Evolutionary conservation across 2,329 filamentous ascomycete species (phyloP), one percentile per base, ranked within the genome.

Genomic region (Hypoxylon sp.): DNA sequence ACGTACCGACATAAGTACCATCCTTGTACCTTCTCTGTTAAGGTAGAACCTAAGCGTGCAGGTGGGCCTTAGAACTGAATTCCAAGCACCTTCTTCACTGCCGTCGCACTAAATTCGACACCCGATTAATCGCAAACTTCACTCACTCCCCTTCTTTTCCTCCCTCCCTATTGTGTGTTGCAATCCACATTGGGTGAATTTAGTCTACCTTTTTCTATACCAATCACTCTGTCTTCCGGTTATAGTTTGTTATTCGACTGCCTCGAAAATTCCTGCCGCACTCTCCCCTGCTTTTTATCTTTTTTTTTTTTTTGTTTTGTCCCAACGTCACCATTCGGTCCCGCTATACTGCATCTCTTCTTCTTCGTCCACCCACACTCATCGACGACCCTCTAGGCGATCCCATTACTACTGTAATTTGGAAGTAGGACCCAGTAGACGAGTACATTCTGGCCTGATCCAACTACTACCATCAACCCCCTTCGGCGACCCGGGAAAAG

Each of bases 61-160:
- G 20, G 51, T 48, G 51, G 46, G 34, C 47, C 51, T 47, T 35
- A n/a, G n/a, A n/a, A n/a, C n/a, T n/a, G 46, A 42, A 35, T 45
- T 50, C 32, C 21, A 49, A 56, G 47, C 51, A 55, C 51, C 42
- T 35, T 56, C 36, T 43, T 38, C 49, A 54, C 49, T 57, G 52
- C 56, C 56, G 56, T 59, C 56, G 56, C 56, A 59, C 56, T 59
- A 59, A 59, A 59, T 54, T 54, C 51, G 56, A 59, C 56, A 53
- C 42, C 53, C 52, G 52, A 59, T 56, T 57, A 49, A 56, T 57
- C 56, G 56, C 53, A 53, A 51, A 51, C 56, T 47, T 59, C 52
- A 51, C 37, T 46, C 40, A 35, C 51, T 59, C 50, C 46, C 45
- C 43, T 49, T 49, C 46, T 32, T 51, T 54, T 46, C 37, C 35